A percentile compares a stretch with the other conserved stretches of the same genome.
phyloP scores from a whole-genome alignment of 1,284 basidiomycete species.

The Cutaneotrichosporon dermatis region DNA sequence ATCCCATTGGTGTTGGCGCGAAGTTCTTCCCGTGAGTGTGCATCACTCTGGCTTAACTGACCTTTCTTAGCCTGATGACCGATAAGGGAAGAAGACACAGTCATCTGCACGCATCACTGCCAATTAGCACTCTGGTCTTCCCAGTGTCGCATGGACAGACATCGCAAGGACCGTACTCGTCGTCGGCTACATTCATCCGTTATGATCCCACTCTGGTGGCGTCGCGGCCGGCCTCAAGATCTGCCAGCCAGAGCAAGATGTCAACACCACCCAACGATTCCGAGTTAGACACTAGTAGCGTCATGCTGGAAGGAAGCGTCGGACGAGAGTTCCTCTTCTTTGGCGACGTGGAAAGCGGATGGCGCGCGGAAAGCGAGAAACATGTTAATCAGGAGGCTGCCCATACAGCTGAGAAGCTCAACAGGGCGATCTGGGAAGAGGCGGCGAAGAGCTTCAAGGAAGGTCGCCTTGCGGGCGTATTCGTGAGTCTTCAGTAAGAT shows the following conservation, averaged over 20 bases:
- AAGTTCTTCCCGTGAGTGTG: conserved; percentile 34
- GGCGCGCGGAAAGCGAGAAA: conserved; percentile 21
- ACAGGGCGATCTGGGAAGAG: conserved; percentile 38
- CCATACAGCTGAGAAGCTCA: conserved; percentile 20
- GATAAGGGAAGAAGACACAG: conserved; percentile 11
- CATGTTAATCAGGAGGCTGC: conserved; percentile 17
- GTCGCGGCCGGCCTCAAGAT: conserved; percentile 5
- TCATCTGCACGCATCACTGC: conserved; percentile 32
- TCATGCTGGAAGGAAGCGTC: neutral
- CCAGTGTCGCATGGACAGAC: conserved; percentile 45
- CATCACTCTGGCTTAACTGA: neutral
- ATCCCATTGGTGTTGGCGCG: conserved; percentile 26
- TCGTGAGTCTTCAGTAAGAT: conserved; percentile 32
- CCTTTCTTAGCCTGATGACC: neutral
- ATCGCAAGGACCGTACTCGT: conserved; percentile 38
- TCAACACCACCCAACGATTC: conserved; percentile 4
- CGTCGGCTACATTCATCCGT: conserved; percentile 45
- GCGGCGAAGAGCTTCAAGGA: conserved; percentile 34
- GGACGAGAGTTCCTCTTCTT: conserved; percentile 46
- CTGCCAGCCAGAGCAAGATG: conserved; percentile 2
- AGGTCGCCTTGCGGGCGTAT: conserved; percentile 38
- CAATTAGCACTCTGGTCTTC: conserved; percentile 36
- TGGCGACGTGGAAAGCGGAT: conserved; percentile 43
- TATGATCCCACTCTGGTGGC: conserved; percentile 25
- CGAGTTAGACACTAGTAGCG: neutral